These are phyloP conservation scores for Cladorrhinum sp. DNA, from an alignment of 2,329 filamentous ascomycete species.

Conservation along the genomic window DNA sequence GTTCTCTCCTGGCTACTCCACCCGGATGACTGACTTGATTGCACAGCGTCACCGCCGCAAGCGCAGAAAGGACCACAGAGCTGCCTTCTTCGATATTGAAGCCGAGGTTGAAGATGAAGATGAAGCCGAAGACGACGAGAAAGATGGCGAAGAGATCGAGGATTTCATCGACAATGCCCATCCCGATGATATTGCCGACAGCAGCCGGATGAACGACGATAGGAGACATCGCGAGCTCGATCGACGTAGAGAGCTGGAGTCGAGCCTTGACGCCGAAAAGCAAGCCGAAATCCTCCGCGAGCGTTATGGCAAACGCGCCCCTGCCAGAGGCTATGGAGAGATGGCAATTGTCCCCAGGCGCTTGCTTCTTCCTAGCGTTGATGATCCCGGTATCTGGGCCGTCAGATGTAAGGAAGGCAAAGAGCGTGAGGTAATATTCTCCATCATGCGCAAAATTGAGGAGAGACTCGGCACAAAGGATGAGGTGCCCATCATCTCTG, in stretches of 20 bases:
- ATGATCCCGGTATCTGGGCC: conserved; percentile 95
- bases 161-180: conserved; percentile 87
- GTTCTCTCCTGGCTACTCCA: background rate
- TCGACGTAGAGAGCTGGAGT: conserved; percentile 80
- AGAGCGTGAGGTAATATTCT: conserved; percentile 85
- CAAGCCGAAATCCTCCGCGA: conserved; percentile 83
- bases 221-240: conserved; percentile 92
- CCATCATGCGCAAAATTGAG: conserved; percentile 83
- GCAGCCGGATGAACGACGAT: conserved; percentile 80
- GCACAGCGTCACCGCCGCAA: conserved; percentile 69
- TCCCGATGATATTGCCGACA: conserved; percentile 82
- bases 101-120: conserved; percentile 97
- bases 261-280: conserved; percentile 89
- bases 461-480: conserved; percentile 76
- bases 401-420: conserved; percentile 93
- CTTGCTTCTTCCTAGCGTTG: conserved; percentile 83
- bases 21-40: conserved; percentile 19
- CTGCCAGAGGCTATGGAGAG: conserved; percentile 62
- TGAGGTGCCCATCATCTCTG: conserved; percentile 79
- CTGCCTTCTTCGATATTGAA: conserved; percentile 94
- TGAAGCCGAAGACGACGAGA: conserved; percentile 82
- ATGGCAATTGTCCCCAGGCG: conserved; percentile 79
- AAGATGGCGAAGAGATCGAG: conserved; percentile 78
- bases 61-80: conserved; percentile 68
- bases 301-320: conserved; percentile 78